A percentile compares a stretch with the other conserved stretches of the same genome.
Evolutionary conservation across 306 rosid genomes (phyloP).

Genomic region (Begonia fuchsioides): DNA sequence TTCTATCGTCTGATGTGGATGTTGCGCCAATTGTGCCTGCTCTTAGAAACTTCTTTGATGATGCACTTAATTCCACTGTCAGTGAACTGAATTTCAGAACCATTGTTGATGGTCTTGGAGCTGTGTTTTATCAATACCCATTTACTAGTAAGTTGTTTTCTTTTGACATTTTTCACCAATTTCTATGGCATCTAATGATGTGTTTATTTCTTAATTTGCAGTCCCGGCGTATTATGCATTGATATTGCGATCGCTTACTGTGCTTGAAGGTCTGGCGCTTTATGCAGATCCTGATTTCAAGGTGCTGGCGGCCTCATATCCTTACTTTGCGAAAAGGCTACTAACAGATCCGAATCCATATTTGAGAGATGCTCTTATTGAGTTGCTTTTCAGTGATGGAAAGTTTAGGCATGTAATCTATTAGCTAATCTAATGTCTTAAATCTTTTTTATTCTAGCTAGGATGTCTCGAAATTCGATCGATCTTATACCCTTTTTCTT

Average conservation of each 20-base stretch:
- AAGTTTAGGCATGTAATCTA: conserved; percentile 55
- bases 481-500: conserved; percentile 9
- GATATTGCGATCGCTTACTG: conserved; percentile 85
- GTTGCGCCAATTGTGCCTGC: conserved; percentile 87
- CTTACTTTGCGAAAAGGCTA: conserved; percentile 93
- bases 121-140: conserved; percentile 80
- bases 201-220: conserved; percentile 24
- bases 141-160: conserved; percentile 59
- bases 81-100: conserved; percentile 95
- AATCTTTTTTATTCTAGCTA: background rate
- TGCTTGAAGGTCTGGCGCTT: conserved; percentile 88
- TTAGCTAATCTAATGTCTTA: conserved; percentile 10
- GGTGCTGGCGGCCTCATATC: conserved; percentile 96
- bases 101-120: conserved; percentile 85
- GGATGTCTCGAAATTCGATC: conserved; percentile 6
- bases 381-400: conserved; percentile 82
- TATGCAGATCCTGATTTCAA: conserved; percentile 93
- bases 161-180: background rate
- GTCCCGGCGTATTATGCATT: conserved; percentile 93
- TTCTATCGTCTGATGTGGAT: conserved; percentile 70
- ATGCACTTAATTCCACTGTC: conserved; percentile 71
- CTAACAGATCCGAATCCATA: conserved; percentile 95
- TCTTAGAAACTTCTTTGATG: conserved; percentile 71
- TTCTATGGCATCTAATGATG: conserved; percentile 16
- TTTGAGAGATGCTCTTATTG: conserved; percentile 88